Base-by-base conservation (phyloP, 805 yeast genomes). In the Candida koratica region DNA sequence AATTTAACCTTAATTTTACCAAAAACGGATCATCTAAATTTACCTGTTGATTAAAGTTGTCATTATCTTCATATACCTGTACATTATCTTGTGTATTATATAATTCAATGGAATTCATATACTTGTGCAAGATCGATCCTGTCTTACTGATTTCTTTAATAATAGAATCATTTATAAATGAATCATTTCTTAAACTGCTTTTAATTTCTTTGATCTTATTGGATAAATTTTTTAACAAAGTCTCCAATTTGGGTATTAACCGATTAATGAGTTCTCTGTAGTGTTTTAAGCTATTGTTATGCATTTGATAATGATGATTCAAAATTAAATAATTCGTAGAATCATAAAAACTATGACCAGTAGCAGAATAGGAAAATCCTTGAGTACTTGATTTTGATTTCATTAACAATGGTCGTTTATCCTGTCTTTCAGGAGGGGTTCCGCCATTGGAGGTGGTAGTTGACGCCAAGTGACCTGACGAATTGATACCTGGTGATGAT, bases 91-190 rank as follows among this genome's bases (percentile, higher is more conserved):
- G 56, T 14, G 55, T 57, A n/a, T 56, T 55, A 43, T 64, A 66
- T 12, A 55, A 45, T 37, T 62, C 67, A 9, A 67, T 48, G 1
- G 69, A 48, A 17, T 45, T 38, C 44, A 53, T 56, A 39, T 60
- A 67, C 27, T 45, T 42, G 22, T 48, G 55, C 37, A 81, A 53
- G 20, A 77, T 75, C 26, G 60, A 56, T 38, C 79, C 81, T 1
- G 95, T 81, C 38, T 73, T 76, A 36, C 70, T 70, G 38, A 82
- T 72, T 55, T 67, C 71, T 31, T 51, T 63, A 10, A 57, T 40
- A 17, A 67, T 43, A 6, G 55, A 51, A 13, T 55, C 47, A 42
- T 64, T 66, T 17, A 68, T 62, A 45, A 67, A 67, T 2, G 67
- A 54, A 13, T 67, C 71, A 45, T 67, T 65, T 37, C 56, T 61